Conservation (phyloP, 306 rosid species). For the Malus domestica region ASM211411v1 NC_041796.1:3586001-3586500, state of each 20-base stretch:
- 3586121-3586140: neutral
- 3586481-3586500: neutral
- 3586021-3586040: no score
- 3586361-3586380: neutral
- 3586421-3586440: constrained; percentile 8
- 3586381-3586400: neutral
- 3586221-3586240: neutral
- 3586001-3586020: no score
- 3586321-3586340: neutral
- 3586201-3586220: neutral
- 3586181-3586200: neutral
- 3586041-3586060: no score
- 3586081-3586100: neutral
- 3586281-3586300: no score
- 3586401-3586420: constrained; percentile 10
- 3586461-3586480: neutral
- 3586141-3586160: no score
- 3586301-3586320: neutral
- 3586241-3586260: no score
- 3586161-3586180: neutral
- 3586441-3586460: neutral
- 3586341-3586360: no score
- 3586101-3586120: neutral
- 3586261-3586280: no score
- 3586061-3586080: rapidly evolving